A percentile compares a stretch with the other conserved stretches of the same genome.
These are phyloP conservation scores for Ophiocordyceps camponoti-floridani DNA, from an alignment of 2,329 filamentous ascomycete species.

Conservation along the genomic window DNA sequence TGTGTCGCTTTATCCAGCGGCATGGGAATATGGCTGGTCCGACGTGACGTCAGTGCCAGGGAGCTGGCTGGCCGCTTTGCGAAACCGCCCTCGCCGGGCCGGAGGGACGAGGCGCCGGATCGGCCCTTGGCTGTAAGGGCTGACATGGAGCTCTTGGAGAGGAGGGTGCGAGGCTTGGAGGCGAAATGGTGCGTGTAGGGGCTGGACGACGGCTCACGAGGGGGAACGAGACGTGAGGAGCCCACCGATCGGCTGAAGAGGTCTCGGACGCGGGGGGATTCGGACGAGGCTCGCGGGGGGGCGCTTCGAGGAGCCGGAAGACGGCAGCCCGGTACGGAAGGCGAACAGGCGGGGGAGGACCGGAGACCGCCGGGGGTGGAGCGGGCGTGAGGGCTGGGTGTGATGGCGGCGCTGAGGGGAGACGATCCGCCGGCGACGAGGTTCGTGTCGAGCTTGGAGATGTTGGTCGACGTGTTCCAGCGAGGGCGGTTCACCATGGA, in stretches of 20 bases:
- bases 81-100: constrained; percentile 9
- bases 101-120: constrained; percentile 12
- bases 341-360: constrained; percentile 23
- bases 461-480: constrained; percentile 54
- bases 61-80: constrained; percentile 36
- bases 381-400: constrained; percentile 38
- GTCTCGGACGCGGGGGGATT: constrained; percentile 26
- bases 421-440: constrained; percentile 47
- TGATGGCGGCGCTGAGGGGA: constrained; percentile 39
- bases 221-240: constrained; percentile 16
- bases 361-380: constrained; percentile 21
- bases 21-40: constrained; percentile 36
- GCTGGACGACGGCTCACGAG: constrained; percentile 18
- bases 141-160: constrained; percentile 24
- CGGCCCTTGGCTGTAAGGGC: constrained; percentile 23
- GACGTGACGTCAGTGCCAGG: constrained; percentile 27
- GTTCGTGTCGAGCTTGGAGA: constrained; percentile 36
- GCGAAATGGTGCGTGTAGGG: constrained; percentile 27
- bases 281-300: constrained; percentile 24
- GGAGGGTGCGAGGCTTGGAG: constrained; percentile 22
- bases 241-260: constrained; percentile 30
- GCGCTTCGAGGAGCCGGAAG: constrained; percentile 31
- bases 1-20: constrained; percentile 15
- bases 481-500: constrained; percentile 45
- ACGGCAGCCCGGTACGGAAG: constrained; percentile 23